Conservation (phyloP, 352 stramenopile genomes). For the Discostella stelligera region DNA sequence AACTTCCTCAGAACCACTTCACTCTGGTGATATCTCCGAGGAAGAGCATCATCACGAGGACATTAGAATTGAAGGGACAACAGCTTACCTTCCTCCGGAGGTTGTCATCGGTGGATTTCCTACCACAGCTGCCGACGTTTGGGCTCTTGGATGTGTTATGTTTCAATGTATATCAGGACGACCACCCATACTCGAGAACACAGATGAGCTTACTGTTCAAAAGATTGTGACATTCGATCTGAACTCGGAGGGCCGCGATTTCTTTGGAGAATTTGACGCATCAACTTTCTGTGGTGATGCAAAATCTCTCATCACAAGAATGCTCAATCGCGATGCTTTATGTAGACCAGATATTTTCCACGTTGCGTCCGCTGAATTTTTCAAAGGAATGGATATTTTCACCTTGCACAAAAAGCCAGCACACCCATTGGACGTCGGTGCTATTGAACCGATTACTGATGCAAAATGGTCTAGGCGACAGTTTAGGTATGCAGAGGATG, state of each 20-base stretch:
- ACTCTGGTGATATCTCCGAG: slow-evolving; percentile 1
- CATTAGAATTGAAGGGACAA: slow-evolving; percentile 76
- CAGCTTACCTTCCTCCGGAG: slow-evolving; percentile 77
- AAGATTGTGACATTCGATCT: slow-evolving; percentile 73
- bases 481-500: slow-evolving; percentile 30
- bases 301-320: slow-evolving; percentile 54
- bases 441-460: slow-evolving; percentile 58
- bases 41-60: slow-evolving; percentile 48
- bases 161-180: slow-evolving; percentile 76
- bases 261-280: slow-evolving; percentile 47
- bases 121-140: slow-evolving; percentile 64
- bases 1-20: slow-evolving; percentile 7
- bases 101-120: slow-evolving; percentile 69
- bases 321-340: slow-evolving; percentile 42
- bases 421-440: slow-evolving; percentile 60
- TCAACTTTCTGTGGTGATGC: slow-evolving; percentile 43
- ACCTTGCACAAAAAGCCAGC: slow-evolving; percentile 51
- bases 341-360: slow-evolving; percentile 58
- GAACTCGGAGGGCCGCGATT: slow-evolving; percentile 35
- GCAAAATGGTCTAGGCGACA: slow-evolving; percentile 77
- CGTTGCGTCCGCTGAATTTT: slow-evolving; percentile 59
- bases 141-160: slow-evolving; percentile 78
- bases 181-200: slow-evolving; percentile 68
- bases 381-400: slow-evolving; percentile 65
- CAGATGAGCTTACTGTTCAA: slow-evolving; percentile 60